Evolutionary conservation across 2,329 filamentous ascomycete species (phyloP).

Genomic region (Penicillium aurantiogriseum): DNA sequence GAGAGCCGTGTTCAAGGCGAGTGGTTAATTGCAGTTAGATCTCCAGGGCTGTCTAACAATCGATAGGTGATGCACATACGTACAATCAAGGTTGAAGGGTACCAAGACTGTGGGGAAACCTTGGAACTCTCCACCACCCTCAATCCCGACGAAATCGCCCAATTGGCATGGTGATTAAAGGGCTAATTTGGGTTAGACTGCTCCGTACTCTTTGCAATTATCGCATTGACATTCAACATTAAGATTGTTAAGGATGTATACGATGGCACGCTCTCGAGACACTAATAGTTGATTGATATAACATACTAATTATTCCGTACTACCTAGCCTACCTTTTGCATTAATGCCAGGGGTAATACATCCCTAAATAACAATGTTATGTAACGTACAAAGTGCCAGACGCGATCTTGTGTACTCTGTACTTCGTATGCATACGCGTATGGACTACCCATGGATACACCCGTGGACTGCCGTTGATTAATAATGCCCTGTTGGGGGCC

Average conservation of each 20-base stretch:
- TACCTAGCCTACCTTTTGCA: neutral
- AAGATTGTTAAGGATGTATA: neutral
- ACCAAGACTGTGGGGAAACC: conserved; percentile 5
- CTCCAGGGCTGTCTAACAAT: neutral
- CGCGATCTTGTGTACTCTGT: neutral
- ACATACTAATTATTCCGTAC: neutral
- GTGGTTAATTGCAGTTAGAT: neutral
- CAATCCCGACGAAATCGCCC: neutral
- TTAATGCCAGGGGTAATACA: neutral
- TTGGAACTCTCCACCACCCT: neutral
- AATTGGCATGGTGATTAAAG: neutral
- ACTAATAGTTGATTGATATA: neutral
- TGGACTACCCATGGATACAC: neutral
- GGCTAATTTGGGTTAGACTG: neutral
- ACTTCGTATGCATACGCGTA: neutral
- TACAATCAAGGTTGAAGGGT: neutral
- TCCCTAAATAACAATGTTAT: neutral
- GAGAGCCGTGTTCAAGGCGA: neutral
- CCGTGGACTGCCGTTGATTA: neutral
- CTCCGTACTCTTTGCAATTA: neutral
- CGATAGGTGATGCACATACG: neutral
- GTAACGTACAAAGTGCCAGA: neutral
- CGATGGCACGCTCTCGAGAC: no score
- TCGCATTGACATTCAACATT: neutral
- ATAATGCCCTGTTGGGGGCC: neutral